Conservation (phyloP, 768 basidiomycete genomes). For the Mycena floridula region DNA sequence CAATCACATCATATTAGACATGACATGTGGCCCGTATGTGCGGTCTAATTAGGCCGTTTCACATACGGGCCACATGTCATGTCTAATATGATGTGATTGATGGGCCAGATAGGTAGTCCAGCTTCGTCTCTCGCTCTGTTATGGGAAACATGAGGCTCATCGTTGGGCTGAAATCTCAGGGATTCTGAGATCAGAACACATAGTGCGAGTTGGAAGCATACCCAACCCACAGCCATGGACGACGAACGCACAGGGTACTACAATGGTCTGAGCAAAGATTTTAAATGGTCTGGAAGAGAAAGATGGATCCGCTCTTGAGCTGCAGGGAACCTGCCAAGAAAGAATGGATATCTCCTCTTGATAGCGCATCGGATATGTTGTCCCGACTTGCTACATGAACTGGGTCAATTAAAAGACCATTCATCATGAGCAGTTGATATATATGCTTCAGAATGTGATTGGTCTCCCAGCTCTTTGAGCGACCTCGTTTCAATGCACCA, state of each 20-base stretch:
- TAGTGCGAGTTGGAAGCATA: background rate
- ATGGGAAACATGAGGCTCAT: background rate
- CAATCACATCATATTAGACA: too few species aligned
- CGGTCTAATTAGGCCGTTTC: too few species aligned
- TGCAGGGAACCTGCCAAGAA: conserved; percentile 14
- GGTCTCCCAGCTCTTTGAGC: conserved; percentile 16
- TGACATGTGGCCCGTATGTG: too few species aligned
- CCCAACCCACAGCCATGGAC: background rate
- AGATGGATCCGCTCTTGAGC: conserved; percentile 2
- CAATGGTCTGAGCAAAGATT: conserved; percentile 8
- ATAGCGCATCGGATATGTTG: conserved; percentile 26
- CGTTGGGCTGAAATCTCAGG: background rate
- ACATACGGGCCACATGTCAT: too few species aligned
- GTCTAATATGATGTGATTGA: too few species aligned
- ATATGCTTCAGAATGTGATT: conserved; percentile 24
- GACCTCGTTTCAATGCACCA: conserved; percentile 19
- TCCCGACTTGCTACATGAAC: conserved; percentile 14
- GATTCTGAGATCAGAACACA: background rate
- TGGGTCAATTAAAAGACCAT: conserved; percentile 7
- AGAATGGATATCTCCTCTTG: conserved; percentile 18
- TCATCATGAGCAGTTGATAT: conserved; percentile 11
- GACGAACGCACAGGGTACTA: conserved; percentile 5
- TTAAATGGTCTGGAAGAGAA: conserved; percentile 11
- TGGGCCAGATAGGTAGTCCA: too few species aligned
- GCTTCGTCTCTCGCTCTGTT: background rate